Evolutionary conservation across 1,139 yeast species (phyloP).

Genomic region (Yamadazyma triangularis): DNA sequence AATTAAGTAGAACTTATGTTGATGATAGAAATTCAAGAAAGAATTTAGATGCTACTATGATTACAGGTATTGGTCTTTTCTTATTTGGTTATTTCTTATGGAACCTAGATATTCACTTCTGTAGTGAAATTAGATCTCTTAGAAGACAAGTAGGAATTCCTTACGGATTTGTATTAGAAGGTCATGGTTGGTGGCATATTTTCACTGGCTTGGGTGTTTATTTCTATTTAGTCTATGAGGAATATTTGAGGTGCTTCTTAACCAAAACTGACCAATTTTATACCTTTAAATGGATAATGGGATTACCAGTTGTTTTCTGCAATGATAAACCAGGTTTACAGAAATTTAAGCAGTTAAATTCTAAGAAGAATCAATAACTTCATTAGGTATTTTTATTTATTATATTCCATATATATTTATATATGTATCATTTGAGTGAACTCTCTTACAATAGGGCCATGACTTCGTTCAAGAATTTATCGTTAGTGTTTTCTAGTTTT

Average conservation of each 20-base stretch:
- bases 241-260: conserved; percentile 62
- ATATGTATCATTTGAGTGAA: too few relatives aligned
- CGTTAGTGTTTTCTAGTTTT: conserved; percentile 18
- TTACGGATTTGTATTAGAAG: conserved; percentile 79
- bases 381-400: too few relatives aligned
- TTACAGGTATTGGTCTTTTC: conserved; percentile 61
- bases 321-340: conserved; percentile 27
- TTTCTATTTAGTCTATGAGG: conserved; percentile 59
- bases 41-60: conserved; percentile 51
- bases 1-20: conserved; percentile 49
- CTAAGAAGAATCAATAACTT: too few relatives aligned
- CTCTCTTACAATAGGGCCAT: conserved; percentile 29
- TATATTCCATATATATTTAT: conserved; percentile 1
- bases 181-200: conserved; percentile 99
- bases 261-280: conserved; percentile 50
- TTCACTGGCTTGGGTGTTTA: conserved; percentile 73
- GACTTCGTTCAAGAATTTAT: conserved; percentile 41
- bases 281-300: conserved; percentile 47
- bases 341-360: conserved; percentile 9
- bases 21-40: conserved; percentile 40
- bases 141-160: conserved; percentile 79
- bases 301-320: conserved; percentile 33
- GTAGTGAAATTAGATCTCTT: conserved; percentile 55
- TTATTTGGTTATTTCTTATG: conserved; percentile 73
- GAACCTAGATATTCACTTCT: conserved; percentile 81